These are phyloP conservation scores for Actinomortierella ambigua DNA, from an alignment of 371 early-diverging fungal genomes.

Conservation along the genomic window DNA sequence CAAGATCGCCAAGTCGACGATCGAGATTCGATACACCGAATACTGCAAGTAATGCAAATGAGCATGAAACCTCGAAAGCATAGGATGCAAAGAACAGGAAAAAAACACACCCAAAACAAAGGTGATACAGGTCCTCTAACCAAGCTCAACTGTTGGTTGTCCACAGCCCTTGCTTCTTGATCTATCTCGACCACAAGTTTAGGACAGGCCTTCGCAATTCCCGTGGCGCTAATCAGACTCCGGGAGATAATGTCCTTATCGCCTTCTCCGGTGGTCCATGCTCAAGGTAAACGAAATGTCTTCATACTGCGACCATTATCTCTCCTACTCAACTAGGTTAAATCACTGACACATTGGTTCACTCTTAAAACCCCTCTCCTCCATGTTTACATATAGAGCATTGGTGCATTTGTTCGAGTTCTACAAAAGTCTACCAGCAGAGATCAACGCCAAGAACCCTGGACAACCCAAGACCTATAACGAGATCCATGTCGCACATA, in stretches of 20 bases:
- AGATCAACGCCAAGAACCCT: slow-evolving; percentile 27
- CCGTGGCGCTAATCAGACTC: slow-evolving; percentile 35
- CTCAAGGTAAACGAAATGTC: slow-evolving; percentile 77
- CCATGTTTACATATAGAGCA: slow-evolving; percentile 7
- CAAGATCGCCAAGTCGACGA: slow-evolving; percentile 65
- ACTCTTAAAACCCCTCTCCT: not conserved
- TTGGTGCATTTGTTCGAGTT: slow-evolving; percentile 43
- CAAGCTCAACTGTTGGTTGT: not conserved
- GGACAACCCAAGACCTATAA: slow-evolving; percentile 43
- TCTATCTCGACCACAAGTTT: slow-evolving; percentile 69
- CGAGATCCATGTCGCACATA: slow-evolving; percentile 37
- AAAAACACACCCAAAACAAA: too few species aligned
- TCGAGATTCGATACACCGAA: slow-evolving; percentile 71
- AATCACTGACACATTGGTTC: not conserved
- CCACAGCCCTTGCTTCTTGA: slow-evolving; percentile 65
- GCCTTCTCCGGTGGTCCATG: slow-evolving; percentile 89
- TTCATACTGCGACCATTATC: too few species aligned
- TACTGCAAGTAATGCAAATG: slow-evolving; percentile 71
- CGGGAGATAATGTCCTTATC: slow-evolving; percentile 61
- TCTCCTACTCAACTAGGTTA: too few species aligned
- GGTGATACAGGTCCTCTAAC: too few species aligned
- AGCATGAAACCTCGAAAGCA: too few species aligned
- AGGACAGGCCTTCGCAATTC: slow-evolving; percentile 63
- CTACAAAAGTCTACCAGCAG: slow-evolving; percentile 33
- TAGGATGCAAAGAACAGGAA: too few species aligned